These are phyloP conservation scores for Citrullus amarus DNA, from an alignment of 306 rosid genomes.

Conservation along the genomic window DNA sequence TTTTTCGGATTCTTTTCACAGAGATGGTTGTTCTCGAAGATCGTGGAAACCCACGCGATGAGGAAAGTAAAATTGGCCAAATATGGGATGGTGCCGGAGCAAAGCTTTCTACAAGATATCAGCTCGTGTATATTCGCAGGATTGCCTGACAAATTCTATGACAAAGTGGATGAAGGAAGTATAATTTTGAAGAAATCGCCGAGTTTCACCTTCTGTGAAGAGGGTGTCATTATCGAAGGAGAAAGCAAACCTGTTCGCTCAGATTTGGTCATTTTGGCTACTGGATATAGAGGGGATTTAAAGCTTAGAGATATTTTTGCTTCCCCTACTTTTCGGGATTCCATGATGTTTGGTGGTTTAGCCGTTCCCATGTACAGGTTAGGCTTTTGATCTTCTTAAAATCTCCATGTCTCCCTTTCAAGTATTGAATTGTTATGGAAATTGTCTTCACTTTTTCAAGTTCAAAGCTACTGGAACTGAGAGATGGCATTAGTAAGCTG, in stretches of 20 bases:
- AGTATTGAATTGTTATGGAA: not conserved
- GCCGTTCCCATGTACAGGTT: slow-evolving; percentile 51
- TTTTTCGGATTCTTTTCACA: not conserved
- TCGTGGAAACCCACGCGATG: slow-evolving; percentile 43
- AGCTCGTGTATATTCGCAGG: slow-evolving; percentile 28
- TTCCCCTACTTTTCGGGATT: slow-evolving; percentile 36
- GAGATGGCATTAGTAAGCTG: too few relatives aligned
- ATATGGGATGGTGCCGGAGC: slow-evolving; percentile 61
- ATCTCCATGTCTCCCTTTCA: not conserved
- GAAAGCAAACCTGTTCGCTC: slow-evolving; percentile 20
- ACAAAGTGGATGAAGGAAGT: slow-evolving; percentile 53
- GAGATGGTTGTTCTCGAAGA: slow-evolving; percentile 46
- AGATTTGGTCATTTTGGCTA: slow-evolving; percentile 52
- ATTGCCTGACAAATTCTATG: slow-evolving; percentile 45
- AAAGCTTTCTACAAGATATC: slow-evolving; percentile 33
- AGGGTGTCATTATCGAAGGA: slow-evolving; percentile 40
- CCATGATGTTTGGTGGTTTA: slow-evolving; percentile 18
- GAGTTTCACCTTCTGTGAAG: slow-evolving; percentile 32
- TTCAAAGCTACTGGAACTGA: not conserved
- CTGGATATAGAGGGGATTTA: slow-evolving; percentile 47
- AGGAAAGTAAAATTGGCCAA: slow-evolving; percentile 31
- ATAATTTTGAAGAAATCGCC: slow-evolving; percentile 37
- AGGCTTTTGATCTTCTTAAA: not conserved
- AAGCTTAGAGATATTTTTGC: slow-evolving; percentile 45
- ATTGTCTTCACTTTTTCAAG: not conserved